phyloP scores from a whole-genome alignment of 2,329 filamentous ascomycete species.

The Mariannaea elegans region DNA sequence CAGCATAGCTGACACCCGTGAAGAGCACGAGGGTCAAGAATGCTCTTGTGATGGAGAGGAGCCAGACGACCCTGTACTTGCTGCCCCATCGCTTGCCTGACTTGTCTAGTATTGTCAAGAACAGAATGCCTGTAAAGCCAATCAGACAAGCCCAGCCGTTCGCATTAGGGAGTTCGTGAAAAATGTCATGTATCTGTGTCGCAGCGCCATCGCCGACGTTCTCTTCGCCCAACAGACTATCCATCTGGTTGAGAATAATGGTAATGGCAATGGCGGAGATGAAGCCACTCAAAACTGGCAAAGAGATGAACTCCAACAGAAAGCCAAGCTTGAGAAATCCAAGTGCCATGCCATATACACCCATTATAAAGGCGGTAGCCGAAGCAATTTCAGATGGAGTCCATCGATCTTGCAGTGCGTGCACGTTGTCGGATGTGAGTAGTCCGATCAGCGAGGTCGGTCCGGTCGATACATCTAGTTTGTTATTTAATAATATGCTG shows the following conservation, averaged over 20 bases:
- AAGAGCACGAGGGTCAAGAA: constrained; percentile 69
- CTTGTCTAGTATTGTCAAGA: constrained; percentile 65
- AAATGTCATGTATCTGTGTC: constrained; percentile 66
- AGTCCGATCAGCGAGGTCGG: constrained; percentile 72
- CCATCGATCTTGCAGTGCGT: constrained; percentile 60
- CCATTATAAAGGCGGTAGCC: constrained; percentile 70
- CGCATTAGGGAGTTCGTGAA: constrained; percentile 63
- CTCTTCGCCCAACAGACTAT: constrained; percentile 65
- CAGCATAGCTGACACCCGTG: constrained; percentile 69
- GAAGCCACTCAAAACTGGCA: constrained; percentile 71
- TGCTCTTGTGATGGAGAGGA: constrained; percentile 67
- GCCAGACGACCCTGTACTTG: constrained; percentile 65
- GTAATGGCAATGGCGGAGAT: constrained; percentile 73
- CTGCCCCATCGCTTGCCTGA: constrained; percentile 67
- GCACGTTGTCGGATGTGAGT: constrained; percentile 68
- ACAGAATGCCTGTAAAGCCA: constrained; percentile 64
- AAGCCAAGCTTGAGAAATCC: constrained; percentile 72
- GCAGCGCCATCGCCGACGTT: constrained; percentile 61
- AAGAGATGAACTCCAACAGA: constrained; percentile 71
- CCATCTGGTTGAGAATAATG: constrained; percentile 72
- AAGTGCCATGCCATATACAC: constrained; percentile 66
- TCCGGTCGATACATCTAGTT: constrained; percentile 66
- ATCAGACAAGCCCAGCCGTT: constrained; percentile 67
- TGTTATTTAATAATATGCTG: constrained; percentile 1
- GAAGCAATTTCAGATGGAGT: constrained; percentile 65